phyloP scores from a whole-genome alignment of 2,329 filamentous ascomycete species.

The Fusarium piperis region DNA sequence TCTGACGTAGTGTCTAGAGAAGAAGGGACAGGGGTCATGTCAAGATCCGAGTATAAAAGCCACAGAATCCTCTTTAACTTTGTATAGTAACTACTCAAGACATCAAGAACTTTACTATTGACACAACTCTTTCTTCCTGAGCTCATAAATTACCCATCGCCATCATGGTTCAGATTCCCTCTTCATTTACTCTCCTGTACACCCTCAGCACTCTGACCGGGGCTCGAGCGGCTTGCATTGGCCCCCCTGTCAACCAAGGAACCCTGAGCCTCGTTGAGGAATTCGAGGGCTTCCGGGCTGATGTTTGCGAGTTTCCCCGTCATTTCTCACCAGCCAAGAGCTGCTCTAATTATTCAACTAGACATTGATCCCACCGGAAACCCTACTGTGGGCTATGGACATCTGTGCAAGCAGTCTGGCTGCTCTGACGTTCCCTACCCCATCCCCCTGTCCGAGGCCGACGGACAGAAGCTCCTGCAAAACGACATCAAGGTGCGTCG shows the following conservation, averaged over 20 bases:
- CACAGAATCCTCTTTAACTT: not conserved
- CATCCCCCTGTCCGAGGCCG: constrained; percentile 54
- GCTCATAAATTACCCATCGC: not conserved
- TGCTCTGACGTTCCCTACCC: constrained; percentile 57
- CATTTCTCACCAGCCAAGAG: not conserved
- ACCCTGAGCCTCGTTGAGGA: constrained; percentile 10
- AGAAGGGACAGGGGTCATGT: not conserved
- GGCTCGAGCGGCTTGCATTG: constrained; percentile 23
- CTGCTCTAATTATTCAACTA: not conserved
- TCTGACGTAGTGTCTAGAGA: not conserved
- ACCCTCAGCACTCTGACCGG: constrained; percentile 2
- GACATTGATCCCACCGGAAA: constrained; percentile 55
- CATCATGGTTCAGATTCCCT: constrained; percentile 11
- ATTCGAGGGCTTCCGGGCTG: constrained; percentile 16
- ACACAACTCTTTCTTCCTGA: not conserved
- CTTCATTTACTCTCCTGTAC: not conserved
- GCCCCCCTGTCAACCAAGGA: constrained; percentile 18
- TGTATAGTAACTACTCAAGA: not conserved
- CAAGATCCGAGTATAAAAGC: not conserved
- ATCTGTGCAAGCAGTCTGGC: constrained; percentile 54
- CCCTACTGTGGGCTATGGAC: constrained; percentile 61
- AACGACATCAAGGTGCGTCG: constrained; percentile 20
- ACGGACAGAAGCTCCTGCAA: constrained; percentile 52
- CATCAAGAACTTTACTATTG: not conserved
- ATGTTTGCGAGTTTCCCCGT: constrained; percentile 8